Evolutionary conservation across 2,329 filamentous ascomycete species (phyloP).

Genomic region (Pseudogymnoascus sp.): DNA sequence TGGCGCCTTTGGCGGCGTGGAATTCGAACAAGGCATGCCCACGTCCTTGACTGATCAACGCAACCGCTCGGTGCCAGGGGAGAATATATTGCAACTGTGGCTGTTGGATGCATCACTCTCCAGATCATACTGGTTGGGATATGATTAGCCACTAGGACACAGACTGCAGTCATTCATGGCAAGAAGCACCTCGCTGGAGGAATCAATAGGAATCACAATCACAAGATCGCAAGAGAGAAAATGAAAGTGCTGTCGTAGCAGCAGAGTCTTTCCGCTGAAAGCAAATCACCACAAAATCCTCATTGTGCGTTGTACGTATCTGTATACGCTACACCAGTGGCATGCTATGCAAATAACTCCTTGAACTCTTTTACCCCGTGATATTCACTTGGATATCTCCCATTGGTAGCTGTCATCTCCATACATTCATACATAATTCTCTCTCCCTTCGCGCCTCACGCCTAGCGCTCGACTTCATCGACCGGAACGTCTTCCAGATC

Average conservation of each 20-base stretch:
- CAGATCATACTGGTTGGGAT: background rate
- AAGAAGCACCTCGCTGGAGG: background rate
- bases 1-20: background rate
- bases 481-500: constrained; percentile 67
- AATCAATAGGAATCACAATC: background rate
- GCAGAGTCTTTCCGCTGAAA: background rate
- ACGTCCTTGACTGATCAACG: background rate
- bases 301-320: background rate
- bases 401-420: background rate
- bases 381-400: constrained; percentile 9
- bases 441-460: background rate
- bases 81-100: background rate
- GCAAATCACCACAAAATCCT: background rate
- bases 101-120: background rate
- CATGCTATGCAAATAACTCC: constrained; percentile 5
- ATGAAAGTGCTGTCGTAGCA: background rate
- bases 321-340: background rate
- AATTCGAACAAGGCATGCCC: background rate
- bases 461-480: constrained; percentile 62
- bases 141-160: background rate
- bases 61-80: background rate
- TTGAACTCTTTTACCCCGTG: background rate
- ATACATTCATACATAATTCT: constrained; percentile 1
- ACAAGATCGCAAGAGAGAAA: background rate
- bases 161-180: background rate